A percentile compares a stretch with the other conserved stretches of the same genome.
These are phyloP conservation scores for Ustilago esculenta DNA, from an alignment of 1,284 basidiomycete species.

Conservation along the genomic window DNA sequence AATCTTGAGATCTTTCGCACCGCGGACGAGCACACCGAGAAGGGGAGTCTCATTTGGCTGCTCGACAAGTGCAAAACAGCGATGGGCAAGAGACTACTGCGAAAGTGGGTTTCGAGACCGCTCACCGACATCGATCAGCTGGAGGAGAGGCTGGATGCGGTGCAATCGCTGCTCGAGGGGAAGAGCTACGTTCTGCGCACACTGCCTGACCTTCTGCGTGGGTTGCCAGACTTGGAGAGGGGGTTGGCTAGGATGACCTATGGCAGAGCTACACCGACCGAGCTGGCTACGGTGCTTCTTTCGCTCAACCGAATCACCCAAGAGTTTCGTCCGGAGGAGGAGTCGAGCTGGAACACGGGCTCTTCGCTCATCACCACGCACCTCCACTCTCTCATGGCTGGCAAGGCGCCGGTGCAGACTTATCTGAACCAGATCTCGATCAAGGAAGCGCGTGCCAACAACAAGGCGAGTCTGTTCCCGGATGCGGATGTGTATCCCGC, in stretches of 20 bases:
- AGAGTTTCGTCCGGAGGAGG: conserved; percentile 73
- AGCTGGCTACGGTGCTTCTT: conserved; percentile 80
- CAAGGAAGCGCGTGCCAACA: conserved; percentile 76
- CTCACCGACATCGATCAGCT: conserved; percentile 76
- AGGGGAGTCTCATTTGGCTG: conserved; percentile 85
- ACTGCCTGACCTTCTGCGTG: conserved; percentile 73
- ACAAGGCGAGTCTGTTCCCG: conserved; percentile 79
- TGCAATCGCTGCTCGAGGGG: conserved; percentile 79
- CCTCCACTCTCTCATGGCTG: conserved; percentile 75
- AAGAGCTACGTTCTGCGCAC: conserved; percentile 70
- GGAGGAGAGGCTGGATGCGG: conserved; percentile 80
- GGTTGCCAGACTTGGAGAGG: conserved; percentile 84
- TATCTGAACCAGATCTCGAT: conserved; percentile 73
- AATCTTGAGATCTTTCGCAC: conserved; percentile 72
- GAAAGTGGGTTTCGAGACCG: conserved; percentile 86
- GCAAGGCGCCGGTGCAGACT: conserved; percentile 72
- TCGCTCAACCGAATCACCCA: conserved; percentile 79
- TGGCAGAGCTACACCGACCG: conserved; percentile 81
- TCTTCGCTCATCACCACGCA: conserved; percentile 77
- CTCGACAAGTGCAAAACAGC: conserved; percentile 83
- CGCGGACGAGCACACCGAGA: conserved; percentile 74
- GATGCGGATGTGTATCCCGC: conserved; percentile 78
- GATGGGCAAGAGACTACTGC: conserved; percentile 85
- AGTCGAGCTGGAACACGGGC: conserved; percentile 4
- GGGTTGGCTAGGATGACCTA: conserved; percentile 90